Percentiles rank a stretch among this genome's conserved stretches.
phyloP scores from a whole-genome alignment of 2,329 filamentous ascomycete genomes.

The Aureobasidium mangrovei region DNA sequence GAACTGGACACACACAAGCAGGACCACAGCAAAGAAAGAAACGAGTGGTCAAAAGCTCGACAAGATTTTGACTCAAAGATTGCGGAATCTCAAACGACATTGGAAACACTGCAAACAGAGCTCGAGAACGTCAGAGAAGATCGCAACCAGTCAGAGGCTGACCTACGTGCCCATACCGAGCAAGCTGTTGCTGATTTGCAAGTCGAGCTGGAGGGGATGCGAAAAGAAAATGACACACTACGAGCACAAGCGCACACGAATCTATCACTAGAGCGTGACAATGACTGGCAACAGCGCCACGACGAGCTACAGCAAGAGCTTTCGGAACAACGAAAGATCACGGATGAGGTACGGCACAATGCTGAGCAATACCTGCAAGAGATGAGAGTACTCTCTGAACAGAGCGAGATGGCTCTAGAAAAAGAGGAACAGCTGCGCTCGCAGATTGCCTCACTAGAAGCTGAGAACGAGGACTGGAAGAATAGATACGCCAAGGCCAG shows the following conservation, averaged over 20 bases:
- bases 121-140: constrained; percentile 53
- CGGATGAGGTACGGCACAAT: constrained; percentile 77
- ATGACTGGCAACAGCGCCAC: constrained; percentile 30
- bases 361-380: constrained; percentile 76
- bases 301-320: constrained; percentile 46
- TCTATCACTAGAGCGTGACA: constrained; percentile 18
- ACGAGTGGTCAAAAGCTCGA: constrained; percentile 41
- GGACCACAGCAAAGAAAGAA: constrained; percentile 17
- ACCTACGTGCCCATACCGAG: constrained; percentile 16
- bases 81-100: constrained; percentile 15
- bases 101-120: constrained; percentile 15
- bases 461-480: constrained; percentile 83
- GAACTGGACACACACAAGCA: constrained; percentile 55
- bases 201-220: constrained; percentile 13
- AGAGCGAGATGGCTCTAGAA: constrained; percentile 69
- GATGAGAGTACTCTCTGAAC: constrained; percentile 78
- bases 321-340: constrained; percentile 70
- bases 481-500: constrained; percentile 80
- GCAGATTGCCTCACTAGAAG: constrained; percentile 67
- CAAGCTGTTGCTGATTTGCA: constrained; percentile 15
- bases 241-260: constrained; percentile 26
- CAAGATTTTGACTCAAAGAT: constrained; percentile 50
- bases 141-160: constrained; percentile 15
- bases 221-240: constrained; percentile 22
- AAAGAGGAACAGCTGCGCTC: constrained; percentile 70